Conservation (phyloP, 441 rosid species). For the California macrophylla region DNA sequence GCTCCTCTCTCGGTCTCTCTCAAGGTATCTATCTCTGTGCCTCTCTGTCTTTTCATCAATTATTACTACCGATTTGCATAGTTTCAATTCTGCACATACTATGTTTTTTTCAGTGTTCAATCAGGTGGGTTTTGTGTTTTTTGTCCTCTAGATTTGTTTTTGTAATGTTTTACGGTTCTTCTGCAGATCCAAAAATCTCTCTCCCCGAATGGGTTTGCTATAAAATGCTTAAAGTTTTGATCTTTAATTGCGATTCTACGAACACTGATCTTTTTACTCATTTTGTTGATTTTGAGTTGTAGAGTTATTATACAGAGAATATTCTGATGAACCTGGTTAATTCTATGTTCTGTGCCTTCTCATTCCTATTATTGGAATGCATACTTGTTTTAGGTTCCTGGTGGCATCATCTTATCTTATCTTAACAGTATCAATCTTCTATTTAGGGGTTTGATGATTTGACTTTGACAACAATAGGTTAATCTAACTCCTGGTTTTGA, state of each 20-base stretch:
- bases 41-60: background rate
- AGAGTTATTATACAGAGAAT: background rate
- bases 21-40: background rate
- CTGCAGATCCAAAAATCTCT: background rate
- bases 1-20: background rate
- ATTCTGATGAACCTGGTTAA: background rate
- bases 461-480: background rate
- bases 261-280: background rate
- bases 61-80: background rate
- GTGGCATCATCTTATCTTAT: background rate
- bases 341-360: background rate
- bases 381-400: background rate
- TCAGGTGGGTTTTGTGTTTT: background rate
- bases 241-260: background rate
- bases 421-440: background rate
- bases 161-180: background rate
- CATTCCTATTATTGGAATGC: background rate
- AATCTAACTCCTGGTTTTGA: background rate
- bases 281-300: background rate
- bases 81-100: background rate
- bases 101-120: background rate
- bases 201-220: background rate
- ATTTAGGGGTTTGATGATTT: background rate
- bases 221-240: background rate
- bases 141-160: background rate